Percentiles rank a stretch among this genome's conserved stretches.
Conservation (phyloP, 805 yeast genomes). For the Candida verbasci region DNA sequence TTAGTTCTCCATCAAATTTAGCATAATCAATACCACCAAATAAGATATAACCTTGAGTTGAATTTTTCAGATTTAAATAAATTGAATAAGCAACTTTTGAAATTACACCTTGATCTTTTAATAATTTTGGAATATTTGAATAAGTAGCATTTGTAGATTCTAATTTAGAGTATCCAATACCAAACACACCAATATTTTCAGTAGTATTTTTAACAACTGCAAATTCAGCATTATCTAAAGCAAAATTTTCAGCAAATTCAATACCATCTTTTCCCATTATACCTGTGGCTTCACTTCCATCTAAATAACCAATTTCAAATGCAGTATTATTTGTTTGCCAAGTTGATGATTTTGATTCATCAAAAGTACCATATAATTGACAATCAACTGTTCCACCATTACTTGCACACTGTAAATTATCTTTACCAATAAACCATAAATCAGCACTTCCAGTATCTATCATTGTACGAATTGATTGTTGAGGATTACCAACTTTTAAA, state of each 20-base stretch:
- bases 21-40: conserved; percentile 28
- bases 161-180: conserved; percentile 16
- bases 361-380: conserved; percentile 34
- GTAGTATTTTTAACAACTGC: conserved; percentile 14
- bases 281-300: conserved; percentile 47
- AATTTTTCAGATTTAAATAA: conserved; percentile 17
- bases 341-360: conserved; percentile 24
- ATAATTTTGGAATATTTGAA: conserved; percentile 27
- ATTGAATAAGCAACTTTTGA: conserved; percentile 30
- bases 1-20: conserved; percentile 20
- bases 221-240: conserved; percentile 8
- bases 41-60: conserved; percentile 18
- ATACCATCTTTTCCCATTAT: conserved; percentile 34
- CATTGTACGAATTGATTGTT: conserved; percentile 17
- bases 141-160: conserved; percentile 16
- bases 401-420: conserved; percentile 8
- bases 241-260: conserved; percentile 8
- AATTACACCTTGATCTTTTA: conserved; percentile 28
- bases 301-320: conserved; percentile 34
- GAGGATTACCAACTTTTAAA: conserved; percentile 18
- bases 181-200: conserved; percentile 18
- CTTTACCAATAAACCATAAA: conserved; percentile 16
- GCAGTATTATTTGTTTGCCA: conserved; percentile 13
- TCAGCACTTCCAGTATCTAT: conserved; percentile 18
- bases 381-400: conserved; percentile 18